These are phyloP conservation scores for Lichenothelia convexa DNA, from an alignment of 495 filamentous ascomycete species.

Conservation along the genomic window DNA sequence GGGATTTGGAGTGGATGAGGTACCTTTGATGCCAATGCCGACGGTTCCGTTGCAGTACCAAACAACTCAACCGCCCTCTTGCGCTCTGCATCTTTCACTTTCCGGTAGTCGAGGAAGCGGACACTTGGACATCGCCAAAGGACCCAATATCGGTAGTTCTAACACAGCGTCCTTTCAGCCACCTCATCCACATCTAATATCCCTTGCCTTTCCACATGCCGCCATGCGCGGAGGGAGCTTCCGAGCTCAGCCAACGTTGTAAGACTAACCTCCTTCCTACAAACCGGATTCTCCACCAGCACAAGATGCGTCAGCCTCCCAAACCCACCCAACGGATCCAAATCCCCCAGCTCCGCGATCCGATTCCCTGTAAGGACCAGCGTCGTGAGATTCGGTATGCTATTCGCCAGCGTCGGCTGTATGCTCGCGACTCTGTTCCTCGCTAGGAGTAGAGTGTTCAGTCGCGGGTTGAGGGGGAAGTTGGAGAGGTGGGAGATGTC, in stretches of 20 bases:
- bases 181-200: too few species aligned
- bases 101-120: constrained; percentile 83
- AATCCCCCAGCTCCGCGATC: constrained; percentile 40
- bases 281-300: constrained; percentile 73
- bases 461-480: constrained; percentile 81
- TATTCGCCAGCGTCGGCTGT: constrained; percentile 50
- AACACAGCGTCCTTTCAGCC: too few species aligned
- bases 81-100: constrained; percentile 76
- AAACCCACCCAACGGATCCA: constrained; percentile 65
- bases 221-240: background rate
- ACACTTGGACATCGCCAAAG: constrained; percentile 72
- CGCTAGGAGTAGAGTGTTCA: constrained; percentile 72
- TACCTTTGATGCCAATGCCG: constrained; percentile 48
- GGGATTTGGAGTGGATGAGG: background rate
- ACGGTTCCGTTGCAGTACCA: constrained; percentile 56
- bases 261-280: constrained; percentile 67
- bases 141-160: constrained; percentile 87
- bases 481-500: constrained; percentile 77
- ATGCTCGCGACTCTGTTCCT: constrained; percentile 73
- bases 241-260: background rate
- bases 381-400: constrained; percentile 58
- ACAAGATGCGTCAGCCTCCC: constrained; percentile 55
- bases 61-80: constrained; percentile 59
- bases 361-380: constrained; percentile 47
- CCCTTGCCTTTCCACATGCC: background rate